Evolutionary conservation across 345 rosid genomes (phyloP).

Genomic region (Erucastrum elatum): DNA sequence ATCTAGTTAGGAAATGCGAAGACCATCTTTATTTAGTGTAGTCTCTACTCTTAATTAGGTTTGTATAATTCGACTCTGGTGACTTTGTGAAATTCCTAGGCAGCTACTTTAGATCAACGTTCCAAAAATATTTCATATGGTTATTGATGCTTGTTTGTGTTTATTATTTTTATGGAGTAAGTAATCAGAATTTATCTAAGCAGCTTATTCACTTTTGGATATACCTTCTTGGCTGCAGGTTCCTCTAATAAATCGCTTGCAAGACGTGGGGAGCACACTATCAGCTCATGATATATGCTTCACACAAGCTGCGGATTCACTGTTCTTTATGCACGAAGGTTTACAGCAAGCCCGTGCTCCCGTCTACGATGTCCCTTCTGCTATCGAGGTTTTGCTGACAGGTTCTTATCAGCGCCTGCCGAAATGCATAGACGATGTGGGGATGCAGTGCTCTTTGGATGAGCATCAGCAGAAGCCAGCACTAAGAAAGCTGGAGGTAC

Average conservation of each 20-base stretch:
- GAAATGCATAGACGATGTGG: constrained; percentile 89
- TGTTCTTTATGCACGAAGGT: constrained; percentile 98
- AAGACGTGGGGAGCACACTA: constrained; percentile 80
- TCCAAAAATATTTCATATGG: background rate
- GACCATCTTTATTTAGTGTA: background rate
- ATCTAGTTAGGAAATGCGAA: background rate
- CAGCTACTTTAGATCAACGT: constrained; percentile 4
- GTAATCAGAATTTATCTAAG: background rate
- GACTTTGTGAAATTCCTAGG: background rate
- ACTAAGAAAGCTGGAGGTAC: constrained; percentile 78
- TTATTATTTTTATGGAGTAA: background rate
- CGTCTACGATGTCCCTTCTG: constrained; percentile 95
- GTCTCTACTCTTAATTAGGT: background rate
- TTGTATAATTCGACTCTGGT: background rate
- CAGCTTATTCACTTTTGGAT: constrained; percentile 17
- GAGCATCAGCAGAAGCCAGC: constrained; percentile 83
- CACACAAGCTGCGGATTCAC: constrained; percentile 89
- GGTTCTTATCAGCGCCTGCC: constrained; percentile 91
- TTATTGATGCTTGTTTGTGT: constrained; percentile 6
- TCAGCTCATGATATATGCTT: constrained; percentile 89
- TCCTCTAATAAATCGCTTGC: constrained; percentile 83
- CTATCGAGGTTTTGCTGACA: constrained; percentile 77
- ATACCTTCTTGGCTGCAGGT: constrained; percentile 54
- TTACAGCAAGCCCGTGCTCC: constrained; percentile 98
- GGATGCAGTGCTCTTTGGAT: constrained; percentile 69